These are phyloP conservation scores for Scopulariopsis brevicaulis DNA, from an alignment of 2,329 filamentous ascomycete species.

Conservation along the genomic window DNA sequence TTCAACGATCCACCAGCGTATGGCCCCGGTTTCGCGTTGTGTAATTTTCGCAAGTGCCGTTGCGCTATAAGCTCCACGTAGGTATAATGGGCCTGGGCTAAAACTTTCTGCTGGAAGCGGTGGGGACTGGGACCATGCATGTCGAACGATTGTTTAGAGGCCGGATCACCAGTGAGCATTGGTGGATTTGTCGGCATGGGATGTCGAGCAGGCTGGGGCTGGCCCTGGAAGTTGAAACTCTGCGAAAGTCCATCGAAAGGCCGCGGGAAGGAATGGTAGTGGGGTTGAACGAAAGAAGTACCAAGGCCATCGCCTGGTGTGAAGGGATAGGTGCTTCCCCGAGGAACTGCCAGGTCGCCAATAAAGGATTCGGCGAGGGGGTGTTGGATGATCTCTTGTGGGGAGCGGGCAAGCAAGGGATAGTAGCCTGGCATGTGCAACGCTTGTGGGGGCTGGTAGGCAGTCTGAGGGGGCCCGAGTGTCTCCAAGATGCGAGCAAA, in stretches of 20 bases:
- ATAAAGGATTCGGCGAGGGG: neutral
- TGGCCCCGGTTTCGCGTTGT: neutral
- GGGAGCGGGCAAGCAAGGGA: neutral
- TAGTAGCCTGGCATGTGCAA: neutral
- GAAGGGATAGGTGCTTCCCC: neutral
- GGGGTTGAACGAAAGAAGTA: neutral
- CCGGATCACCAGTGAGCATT: neutral
- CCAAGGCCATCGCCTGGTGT: neutral
- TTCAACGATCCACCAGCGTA: neutral
- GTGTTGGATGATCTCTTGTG: neutral
- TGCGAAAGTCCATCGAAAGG: neutral
- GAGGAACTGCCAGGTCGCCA: neutral
- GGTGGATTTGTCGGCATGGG: neutral
- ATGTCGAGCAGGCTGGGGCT: neutral
- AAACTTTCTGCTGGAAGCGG: slow-evolving; percentile 55
- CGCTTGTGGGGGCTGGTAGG: neutral
- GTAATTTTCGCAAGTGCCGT: slow-evolving; percentile 8
- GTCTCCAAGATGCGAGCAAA: neutral
- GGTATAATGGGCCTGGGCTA: slow-evolving; percentile 59
- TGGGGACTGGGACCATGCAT: slow-evolving; percentile 3
- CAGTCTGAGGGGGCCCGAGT: neutral
- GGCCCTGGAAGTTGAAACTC: neutral
- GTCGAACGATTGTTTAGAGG: neutral
- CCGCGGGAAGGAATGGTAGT: neutral
- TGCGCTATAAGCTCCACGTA: slow-evolving; percentile 61